Evolutionary conservation across 2,329 filamentous ascomycete genomes (phyloP).

Genomic region (Penicillium thymicola): DNA sequence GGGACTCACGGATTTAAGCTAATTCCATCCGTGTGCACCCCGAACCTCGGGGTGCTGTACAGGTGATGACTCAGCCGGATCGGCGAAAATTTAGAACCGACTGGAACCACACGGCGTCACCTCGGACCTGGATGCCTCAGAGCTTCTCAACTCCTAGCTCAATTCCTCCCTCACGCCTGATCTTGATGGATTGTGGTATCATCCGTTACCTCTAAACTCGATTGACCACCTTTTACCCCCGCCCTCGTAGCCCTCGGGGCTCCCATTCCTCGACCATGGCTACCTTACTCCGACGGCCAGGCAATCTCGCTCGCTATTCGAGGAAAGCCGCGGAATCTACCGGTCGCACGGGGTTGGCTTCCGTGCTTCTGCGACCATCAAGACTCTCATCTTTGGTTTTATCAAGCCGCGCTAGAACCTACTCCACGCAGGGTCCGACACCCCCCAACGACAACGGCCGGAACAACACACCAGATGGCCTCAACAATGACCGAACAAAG

Average conservation of each 20-base stretch:
- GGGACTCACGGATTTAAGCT: slow-evolving; percentile 4
- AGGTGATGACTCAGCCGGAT: slow-evolving; percentile 37
- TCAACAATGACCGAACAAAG: slow-evolving; percentile 28
- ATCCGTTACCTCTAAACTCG: slow-evolving; percentile 20
- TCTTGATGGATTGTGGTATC: slow-evolving; percentile 30
- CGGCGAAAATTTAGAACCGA: slow-evolving; percentile 29
- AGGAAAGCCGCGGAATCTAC: slow-evolving; percentile 55
- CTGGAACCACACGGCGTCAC: slow-evolving; percentile 22
- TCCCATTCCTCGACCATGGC: slow-evolving; percentile 56
- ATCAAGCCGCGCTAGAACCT: slow-evolving; percentile 36
- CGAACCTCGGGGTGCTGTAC: slow-evolving; percentile 6
- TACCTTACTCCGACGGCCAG: slow-evolving; percentile 63
- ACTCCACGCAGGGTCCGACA: slow-evolving; percentile 47
- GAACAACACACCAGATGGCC: slow-evolving; percentile 41
- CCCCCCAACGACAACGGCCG: slow-evolving; percentile 40
- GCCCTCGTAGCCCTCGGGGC: slow-evolving; percentile 31
- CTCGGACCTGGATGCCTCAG: slow-evolving; percentile 16
- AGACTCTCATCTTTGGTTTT: slow-evolving; percentile 38
- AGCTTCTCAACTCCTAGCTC: slow-evolving; percentile 24
- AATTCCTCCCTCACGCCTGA: slow-evolving; percentile 11
- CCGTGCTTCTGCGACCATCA: slow-evolving; percentile 39
- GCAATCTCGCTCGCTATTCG: slow-evolving; percentile 62
- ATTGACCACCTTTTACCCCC: slow-evolving; percentile 24
- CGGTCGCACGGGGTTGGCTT: slow-evolving; percentile 48
- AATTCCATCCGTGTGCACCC: background rate